Base-by-base conservation (phyloP, 139 green algal genomes). In the Chlorella sp. region DNA sequence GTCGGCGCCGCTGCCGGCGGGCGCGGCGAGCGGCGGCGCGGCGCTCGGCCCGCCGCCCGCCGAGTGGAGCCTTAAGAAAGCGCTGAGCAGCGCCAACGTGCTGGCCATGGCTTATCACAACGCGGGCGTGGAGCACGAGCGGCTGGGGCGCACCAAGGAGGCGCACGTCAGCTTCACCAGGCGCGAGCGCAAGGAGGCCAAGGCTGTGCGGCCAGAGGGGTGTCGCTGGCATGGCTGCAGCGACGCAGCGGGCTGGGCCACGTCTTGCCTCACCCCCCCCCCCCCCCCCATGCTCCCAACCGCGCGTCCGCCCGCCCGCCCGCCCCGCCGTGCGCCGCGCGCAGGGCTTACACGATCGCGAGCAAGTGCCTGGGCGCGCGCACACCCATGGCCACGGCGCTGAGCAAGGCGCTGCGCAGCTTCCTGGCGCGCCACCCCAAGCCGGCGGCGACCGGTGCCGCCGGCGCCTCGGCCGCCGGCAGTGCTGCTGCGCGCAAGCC, bases 101-200 rank as follows among this genome's bases (percentile, higher is more conserved):
- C 71, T 85, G 64, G 79, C 79, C 35, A 85, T 85, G 67, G 67
- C 79, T 9, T 85, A 85, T 29, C 79, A 85, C 67, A 85, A 85
- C 41, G 73, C 73, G 21, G 79, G 56, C 23, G 55, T 84, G 35
- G 79, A 81, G 67, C 79, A 85, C 31, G 79, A 85, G 46, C 65
- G 73, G 58, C 73, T 85, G 73, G 67, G 56, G 38, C 45, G 50
- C 40, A 48, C 75, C 45, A 42, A 45, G 27, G 79, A 85, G 58
- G 79, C 74, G n/a, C 74, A 74, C 12, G 79, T 85, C 21, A 70
- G 59, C 41, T 82, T 78, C 50, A 61, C 79, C 21, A 53, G 79
- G 59, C 71, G 60, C 35, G 59, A 9, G 29, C 38, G 33, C 14
- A 12, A 35, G 33, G n/a, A 11, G 63, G 19, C 33, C 36, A 31